phyloP scores from a whole-genome alignment of 1,284 basidiomycete species.

The Cystobasidiaceae sp. region DNA sequence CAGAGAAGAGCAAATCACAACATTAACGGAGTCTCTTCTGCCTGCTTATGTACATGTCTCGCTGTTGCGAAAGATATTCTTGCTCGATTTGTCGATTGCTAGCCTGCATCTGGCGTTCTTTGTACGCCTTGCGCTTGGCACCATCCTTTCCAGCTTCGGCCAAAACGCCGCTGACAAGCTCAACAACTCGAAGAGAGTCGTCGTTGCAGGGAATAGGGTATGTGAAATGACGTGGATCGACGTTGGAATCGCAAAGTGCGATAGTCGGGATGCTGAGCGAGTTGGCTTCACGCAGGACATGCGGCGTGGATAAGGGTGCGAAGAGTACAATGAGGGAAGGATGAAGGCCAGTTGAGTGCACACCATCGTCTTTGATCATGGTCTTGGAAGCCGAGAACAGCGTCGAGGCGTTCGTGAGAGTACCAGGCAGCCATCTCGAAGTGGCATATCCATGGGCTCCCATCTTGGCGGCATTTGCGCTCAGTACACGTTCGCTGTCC shows the following conservation, averaged over 20 bases:
- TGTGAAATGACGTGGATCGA: conserved; percentile 92
- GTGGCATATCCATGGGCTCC: conserved; percentile 72
- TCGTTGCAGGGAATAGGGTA: conserved; percentile 98
- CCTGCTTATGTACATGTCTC: too few relatives aligned
- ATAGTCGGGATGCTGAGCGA: conserved; percentile 50
- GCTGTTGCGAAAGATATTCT: conserved; percentile 2
- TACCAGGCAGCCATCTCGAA: conserved; percentile 86
- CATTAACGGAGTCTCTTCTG: too few relatives aligned
- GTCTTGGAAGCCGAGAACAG: conserved; percentile 37
- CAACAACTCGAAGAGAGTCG: conserved; percentile 82
- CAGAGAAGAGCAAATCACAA: too few relatives aligned
- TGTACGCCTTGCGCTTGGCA: conserved; percentile 1
- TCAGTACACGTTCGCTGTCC: conserved; percentile 53
- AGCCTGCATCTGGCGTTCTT: conserved; percentile 2
- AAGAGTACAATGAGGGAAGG: conserved; percentile 42
- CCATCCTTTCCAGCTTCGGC: conserved; percentile 88
- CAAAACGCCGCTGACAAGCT: conserved; percentile 82
- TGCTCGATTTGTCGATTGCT: neutral
- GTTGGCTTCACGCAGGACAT: conserved; percentile 49
- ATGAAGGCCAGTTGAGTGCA: conserved; percentile 35
- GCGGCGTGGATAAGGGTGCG: conserved; percentile 39
- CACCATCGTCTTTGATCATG: conserved; percentile 23
- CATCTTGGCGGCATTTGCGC: conserved; percentile 73
- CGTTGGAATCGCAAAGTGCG: conserved; percentile 83
- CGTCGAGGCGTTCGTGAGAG: conserved; percentile 81